Conservation (phyloP, 1,284 basidiomycete species). For the Sanghuangporus sanghuang region DNA sequence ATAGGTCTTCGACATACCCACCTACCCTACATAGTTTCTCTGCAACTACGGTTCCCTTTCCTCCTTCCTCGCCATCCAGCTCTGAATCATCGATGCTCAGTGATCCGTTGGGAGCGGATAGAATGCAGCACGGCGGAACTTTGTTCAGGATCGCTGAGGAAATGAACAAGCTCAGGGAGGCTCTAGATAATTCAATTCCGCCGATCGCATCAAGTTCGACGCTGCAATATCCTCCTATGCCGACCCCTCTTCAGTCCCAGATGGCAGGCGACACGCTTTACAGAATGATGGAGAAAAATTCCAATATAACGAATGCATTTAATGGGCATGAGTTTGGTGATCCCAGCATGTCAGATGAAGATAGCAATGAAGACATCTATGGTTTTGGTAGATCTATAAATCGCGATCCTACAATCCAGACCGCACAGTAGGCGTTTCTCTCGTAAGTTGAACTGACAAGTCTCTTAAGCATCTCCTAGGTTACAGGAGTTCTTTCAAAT, state of each 20-base stretch:
- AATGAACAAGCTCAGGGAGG: not conserved
- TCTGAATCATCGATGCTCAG: not conserved
- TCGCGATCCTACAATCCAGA: slow-evolving; percentile 38
- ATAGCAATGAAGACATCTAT: slow-evolving; percentile 39
- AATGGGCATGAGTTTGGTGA: slow-evolving; percentile 16
- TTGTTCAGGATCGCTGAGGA: not conserved
- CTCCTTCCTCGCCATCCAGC: not conserved
- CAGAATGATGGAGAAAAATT: not conserved
- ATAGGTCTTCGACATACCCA: not conserved
- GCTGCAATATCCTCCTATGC: not conserved
- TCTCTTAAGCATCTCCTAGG: slow-evolving; percentile 26
- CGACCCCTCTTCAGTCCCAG: not conserved
- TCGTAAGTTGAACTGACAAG: slow-evolving; percentile 4
- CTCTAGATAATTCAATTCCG: not conserved
- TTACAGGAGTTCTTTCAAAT: slow-evolving; percentile 48
- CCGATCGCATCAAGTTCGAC: slow-evolving; percentile 2
- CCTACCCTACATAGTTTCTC: not conserved
- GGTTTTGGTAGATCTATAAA: slow-evolving; percentile 42
- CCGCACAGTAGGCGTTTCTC: slow-evolving; percentile 41
- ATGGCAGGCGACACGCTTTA: not conserved
- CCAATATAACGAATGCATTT: not conserved
- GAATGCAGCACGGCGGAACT: not conserved
- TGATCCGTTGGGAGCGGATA: not conserved
- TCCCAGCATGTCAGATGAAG: slow-evolving; percentile 22
- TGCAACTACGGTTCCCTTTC: not conserved